A percentile compares a stretch with the other conserved stretches of the same genome.
These are phyloP conservation scores for Caryopteris hybrid DNA, from an alignment of 305 asterid species.

Conservation along the genomic window DNA sequence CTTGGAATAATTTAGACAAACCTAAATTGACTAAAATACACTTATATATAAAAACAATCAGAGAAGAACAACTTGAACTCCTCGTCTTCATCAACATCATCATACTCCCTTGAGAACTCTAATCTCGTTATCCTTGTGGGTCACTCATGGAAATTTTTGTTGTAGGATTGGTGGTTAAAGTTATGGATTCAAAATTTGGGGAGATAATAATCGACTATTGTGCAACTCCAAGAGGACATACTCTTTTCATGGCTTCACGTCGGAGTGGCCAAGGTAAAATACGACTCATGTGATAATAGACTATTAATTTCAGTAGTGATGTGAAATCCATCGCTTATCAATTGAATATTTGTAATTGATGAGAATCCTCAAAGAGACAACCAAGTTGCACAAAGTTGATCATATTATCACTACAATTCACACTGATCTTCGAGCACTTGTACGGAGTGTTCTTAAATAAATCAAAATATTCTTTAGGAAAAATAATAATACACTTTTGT, in stretches of 20 bases:
- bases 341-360: constrained; percentile 72
- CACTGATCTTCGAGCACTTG: constrained; percentile 74
- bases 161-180: constrained; percentile 75
- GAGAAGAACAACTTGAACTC: too few species aligned
- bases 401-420: constrained; percentile 56
- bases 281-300: neutral
- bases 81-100: too few species aligned
- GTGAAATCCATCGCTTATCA: constrained; percentile 20
- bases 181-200: constrained; percentile 85
- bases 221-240: constrained; percentile 98
- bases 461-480: neutral
- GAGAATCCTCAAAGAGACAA: constrained; percentile 88
- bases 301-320: neutral
- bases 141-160: constrained; percentile 12
- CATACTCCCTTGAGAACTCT: constrained; percentile 5
- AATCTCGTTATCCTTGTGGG: constrained; percentile 8
- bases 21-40: too few species aligned
- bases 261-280: constrained; percentile 62
- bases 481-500: neutral
- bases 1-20: too few species aligned
- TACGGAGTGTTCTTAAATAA: constrained; percentile 28
- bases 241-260: constrained; percentile 86
- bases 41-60: too few species aligned
- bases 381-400: constrained; percentile 55
- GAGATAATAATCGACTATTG: constrained; percentile 89